phyloP scores from a whole-genome alignment of 371 early-diverging fungal genomes.

The Mucor lusitanicus region DNA sequence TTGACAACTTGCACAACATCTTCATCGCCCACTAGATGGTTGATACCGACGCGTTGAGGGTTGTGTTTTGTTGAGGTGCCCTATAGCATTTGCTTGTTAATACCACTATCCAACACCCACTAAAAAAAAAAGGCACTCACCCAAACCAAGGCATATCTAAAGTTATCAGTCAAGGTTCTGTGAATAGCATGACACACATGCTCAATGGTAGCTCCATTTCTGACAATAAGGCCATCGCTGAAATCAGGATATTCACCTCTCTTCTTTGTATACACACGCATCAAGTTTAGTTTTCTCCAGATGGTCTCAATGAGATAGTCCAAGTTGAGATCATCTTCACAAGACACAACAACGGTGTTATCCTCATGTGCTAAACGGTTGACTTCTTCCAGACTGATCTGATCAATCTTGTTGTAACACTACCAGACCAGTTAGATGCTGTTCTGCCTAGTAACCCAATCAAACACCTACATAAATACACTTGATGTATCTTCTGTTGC shows the following conservation, averaged over 20 bases:
- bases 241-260: constrained; percentile 97
- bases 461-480: constrained; percentile 84
- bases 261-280: constrained; percentile 98
- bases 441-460: not conserved
- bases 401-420: constrained; percentile 98
- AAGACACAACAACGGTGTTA: constrained; percentile 90
- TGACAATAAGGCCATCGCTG: constrained; percentile 92
- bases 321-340: constrained; percentile 94
- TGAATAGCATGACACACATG: constrained; percentile 98
- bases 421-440: constrained; percentile 9
- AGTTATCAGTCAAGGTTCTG: constrained; percentile 83
- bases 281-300: constrained; percentile 87
- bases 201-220: constrained; percentile 86
- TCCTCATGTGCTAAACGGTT: constrained; percentile 86
- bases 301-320: constrained; percentile 90
- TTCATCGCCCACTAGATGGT: constrained; percentile 93
- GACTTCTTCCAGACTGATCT: constrained; percentile 96
- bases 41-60: constrained; percentile 95
- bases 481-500: constrained; percentile 95
- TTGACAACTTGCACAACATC: constrained; percentile 98
- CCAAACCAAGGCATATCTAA: constrained; percentile 96
- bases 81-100: constrained; percentile 15
- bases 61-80: constrained; percentile 95
- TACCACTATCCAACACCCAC: not conserved
- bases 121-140: too few species aligned